A percentile compares a stretch with the other conserved stretches of the same genome.
Evolutionary conservation across 1,284 basidiomycete species (phyloP).

Genomic region (Sporisorium reilianum): DNA sequence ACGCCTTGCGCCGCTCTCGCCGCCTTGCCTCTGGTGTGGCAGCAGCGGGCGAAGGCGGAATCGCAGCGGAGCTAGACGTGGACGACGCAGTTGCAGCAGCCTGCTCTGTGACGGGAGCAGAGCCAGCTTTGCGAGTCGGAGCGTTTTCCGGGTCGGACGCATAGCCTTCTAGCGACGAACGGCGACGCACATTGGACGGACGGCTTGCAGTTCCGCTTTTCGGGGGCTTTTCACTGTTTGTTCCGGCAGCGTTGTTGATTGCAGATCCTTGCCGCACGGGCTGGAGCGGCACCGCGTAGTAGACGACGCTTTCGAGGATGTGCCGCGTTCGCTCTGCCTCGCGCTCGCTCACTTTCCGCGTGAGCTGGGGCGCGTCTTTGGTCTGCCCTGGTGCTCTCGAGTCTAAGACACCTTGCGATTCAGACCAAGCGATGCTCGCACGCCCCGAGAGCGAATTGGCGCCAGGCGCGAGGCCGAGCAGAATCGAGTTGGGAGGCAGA

Average conservation of each 20-base stretch:
- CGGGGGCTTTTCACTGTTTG: background rate
- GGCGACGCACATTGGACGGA: constrained; percentile 18
- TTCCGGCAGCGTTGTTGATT: background rate
- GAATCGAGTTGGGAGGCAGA: constrained; percentile 35
- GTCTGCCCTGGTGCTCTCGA: background rate
- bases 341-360: constrained; percentile 26
- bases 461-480: constrained; percentile 38
- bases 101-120: background rate
- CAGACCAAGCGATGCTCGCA: constrained; percentile 7
- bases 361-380: constrained; percentile 14
- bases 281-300: constrained; percentile 31
- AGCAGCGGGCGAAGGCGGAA: constrained; percentile 1
- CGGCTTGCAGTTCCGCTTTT: constrained; percentile 3
- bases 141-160: constrained; percentile 45
- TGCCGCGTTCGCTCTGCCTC: constrained; percentile 34
- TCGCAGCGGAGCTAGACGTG: background rate
- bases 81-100: background rate
- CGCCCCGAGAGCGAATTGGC: constrained; percentile 43
- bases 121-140: constrained; percentile 10
- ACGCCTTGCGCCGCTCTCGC: constrained; percentile 35
- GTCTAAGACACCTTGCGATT: background rate
- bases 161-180: constrained; percentile 31
- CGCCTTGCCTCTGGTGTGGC: constrained; percentile 14
- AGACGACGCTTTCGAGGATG: constrained; percentile 35
- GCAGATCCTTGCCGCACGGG: background rate